phyloP scores from a whole-genome alignment of 805 yeast genomes.

The Suhomyces xylopsoci region DNA sequence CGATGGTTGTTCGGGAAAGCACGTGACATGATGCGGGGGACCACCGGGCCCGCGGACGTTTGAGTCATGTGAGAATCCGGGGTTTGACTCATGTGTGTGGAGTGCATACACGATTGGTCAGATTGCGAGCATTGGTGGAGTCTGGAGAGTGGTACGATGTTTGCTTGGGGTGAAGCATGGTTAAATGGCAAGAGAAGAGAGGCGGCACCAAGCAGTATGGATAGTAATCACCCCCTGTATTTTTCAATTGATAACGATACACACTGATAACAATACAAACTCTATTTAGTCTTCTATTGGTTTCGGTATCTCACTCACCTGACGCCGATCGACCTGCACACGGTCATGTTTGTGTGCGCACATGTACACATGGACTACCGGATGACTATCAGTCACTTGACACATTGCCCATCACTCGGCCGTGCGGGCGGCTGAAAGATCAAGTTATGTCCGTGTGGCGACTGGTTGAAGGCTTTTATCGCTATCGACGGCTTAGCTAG shows the following conservation, averaged over 20 bases:
- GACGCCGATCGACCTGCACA: background rate
- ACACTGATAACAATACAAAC: background rate
- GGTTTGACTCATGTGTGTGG: background rate
- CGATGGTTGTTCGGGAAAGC: background rate
- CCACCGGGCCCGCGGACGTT: background rate
- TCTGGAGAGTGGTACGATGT: background rate
- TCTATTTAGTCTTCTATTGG: background rate
- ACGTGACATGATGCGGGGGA: background rate
- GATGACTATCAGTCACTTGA: background rate
- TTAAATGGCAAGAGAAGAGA: background rate
- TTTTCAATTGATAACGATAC: too few species aligned
- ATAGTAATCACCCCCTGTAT: background rate
- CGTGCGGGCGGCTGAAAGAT: background rate
- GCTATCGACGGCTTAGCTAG: background rate
- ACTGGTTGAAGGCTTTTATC: background rate
- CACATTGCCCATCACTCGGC: background rate
- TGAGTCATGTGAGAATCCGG: background rate
- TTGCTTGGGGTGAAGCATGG: background rate
- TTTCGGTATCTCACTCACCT: background rate
- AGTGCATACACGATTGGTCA: background rate
- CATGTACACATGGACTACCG: background rate
- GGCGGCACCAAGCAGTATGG: background rate
- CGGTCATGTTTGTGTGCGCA: background rate
- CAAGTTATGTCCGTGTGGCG: background rate
- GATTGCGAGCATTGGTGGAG: background rate